phyloP scores from a whole-genome alignment of 108 stramenopile genomes.

The Heterococcus sp. region DNA sequence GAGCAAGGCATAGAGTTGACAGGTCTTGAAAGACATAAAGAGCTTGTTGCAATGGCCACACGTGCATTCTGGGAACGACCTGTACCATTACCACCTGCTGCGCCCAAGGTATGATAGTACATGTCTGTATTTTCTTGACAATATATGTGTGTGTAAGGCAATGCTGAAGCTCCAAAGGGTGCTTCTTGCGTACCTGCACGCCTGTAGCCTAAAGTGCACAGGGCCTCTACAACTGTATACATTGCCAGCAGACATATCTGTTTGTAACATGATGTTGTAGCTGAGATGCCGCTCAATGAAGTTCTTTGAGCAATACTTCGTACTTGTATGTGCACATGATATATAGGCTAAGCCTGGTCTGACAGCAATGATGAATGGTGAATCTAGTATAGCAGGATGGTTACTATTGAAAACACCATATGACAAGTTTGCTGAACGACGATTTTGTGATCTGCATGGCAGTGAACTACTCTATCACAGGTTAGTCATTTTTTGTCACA shows the following conservation, averaged over 20 bases:
- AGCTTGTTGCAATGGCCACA: slow-evolving; percentile 22
- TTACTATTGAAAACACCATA: slow-evolving; percentile 31
- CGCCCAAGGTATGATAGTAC: slow-evolving; percentile 8
- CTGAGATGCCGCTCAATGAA: background rate
- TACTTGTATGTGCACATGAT: background rate
- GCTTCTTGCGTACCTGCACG: background rate
- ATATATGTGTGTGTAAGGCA: background rate
- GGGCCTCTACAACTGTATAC: background rate
- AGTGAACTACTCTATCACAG: slow-evolving; percentile 43
- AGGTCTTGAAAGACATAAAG: slow-evolving; percentile 24
- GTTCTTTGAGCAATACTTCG: background rate
- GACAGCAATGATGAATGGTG: slow-evolving; percentile 35
- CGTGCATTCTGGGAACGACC: slow-evolving; percentile 39
- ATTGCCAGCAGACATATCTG: background rate
- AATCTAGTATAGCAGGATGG: slow-evolving; percentile 42
- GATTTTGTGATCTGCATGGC: slow-evolving; percentile 39
- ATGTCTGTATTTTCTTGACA: background rate
- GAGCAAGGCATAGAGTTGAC: slow-evolving; percentile 20
- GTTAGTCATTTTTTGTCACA: slow-evolving; percentile 6
- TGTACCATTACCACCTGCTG: slow-evolving; percentile 28
- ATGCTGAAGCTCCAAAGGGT: background rate
- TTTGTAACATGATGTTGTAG: background rate
- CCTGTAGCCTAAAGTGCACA: too few relatives aligned
- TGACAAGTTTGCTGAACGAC: slow-evolving; percentile 8
- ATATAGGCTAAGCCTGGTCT: background rate